phyloP scores from a whole-genome alignment of 164 flowering plant species.

The Protea cynaroides region DNA sequence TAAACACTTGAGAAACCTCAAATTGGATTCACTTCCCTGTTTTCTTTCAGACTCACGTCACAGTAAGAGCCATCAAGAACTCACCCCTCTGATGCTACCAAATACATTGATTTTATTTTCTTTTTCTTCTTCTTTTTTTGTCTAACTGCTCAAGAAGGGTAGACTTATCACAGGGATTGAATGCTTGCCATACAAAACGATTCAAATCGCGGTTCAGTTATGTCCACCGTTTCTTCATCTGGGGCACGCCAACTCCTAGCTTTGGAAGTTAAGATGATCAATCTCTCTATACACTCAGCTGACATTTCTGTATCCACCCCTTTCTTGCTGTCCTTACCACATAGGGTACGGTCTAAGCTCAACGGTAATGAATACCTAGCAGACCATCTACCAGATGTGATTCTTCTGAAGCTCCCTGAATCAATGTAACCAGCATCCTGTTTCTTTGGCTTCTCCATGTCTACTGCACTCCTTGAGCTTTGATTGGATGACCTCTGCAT shows the following conservation, averaged over 20 bases:
- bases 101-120: too few species aligned
- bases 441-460: slow-evolving; percentile 11
- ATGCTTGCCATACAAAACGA: slow-evolving; percentile 53
- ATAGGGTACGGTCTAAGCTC: slow-evolving; percentile 19
- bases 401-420: slow-evolving; percentile 27
- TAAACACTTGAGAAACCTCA: too few species aligned
- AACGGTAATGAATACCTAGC: slow-evolving; percentile 33
- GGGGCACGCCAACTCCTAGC: slow-evolving; percentile 38
- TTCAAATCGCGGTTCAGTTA: slow-evolving; percentile 82
- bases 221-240: slow-evolving; percentile 67
- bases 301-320: slow-evolving; percentile 26
- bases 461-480: slow-evolving; percentile 15
- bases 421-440: slow-evolving; percentile 11
- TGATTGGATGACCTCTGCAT: slow-evolving; percentile 33
- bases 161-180: slow-evolving; percentile 23
- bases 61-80: too few species aligned
- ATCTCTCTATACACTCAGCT: slow-evolving; percentile 39
- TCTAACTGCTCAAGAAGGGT: too few species aligned
- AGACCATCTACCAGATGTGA: slow-evolving; percentile 23
- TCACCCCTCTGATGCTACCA: too few species aligned
- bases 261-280: slow-evolving; percentile 44
- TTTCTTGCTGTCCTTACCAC: slow-evolving; percentile 11
- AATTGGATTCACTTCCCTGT: too few species aligned
- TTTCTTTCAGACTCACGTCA: too few species aligned
- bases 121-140: too few species aligned